Base-by-base conservation (phyloP, 805 yeast species). In the Candida khao-thaluensis region DNA sequence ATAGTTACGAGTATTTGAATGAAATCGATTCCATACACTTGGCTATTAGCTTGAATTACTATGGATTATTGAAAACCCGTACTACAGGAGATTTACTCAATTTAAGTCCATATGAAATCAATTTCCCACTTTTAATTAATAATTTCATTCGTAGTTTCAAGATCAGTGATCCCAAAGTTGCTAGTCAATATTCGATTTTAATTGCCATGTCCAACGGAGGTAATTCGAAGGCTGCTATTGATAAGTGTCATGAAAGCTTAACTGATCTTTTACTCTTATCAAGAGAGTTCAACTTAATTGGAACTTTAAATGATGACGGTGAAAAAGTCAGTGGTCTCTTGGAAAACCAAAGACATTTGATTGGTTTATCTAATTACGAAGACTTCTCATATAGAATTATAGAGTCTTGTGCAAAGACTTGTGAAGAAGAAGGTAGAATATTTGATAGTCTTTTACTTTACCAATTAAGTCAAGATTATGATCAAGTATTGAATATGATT, bases 1-100 rank as follows among this genome's bases (percentile, higher is more conserved):
- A 82, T 53, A 60, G 81, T 22, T 75, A 77, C 51, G 71, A 69
- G 29, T 64, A 72, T 23, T 65, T 76, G 30, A 82, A 77, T 57
- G 95, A 87, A 56, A 77, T 86, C 39, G 96, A 88, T 53, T 84
- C 95, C 8, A 93, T 89, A 11, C 98, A 93, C 62, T 72, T 89
- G 47, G 88, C 95, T 1, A 85, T 93, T 47, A 86, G 85, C 0
- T 69, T 93, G 36, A 77, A 81, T 6, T 82, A 85, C 56, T 79
- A 82, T 54, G 86, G 91, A 0, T 66, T 88, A 41, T 57, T 88
- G 42, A 58, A 54, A 8, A 57, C 66, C 46, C 11, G 27, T 17
- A 25, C n/a, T 3, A 9, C 11, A 18, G 33, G 32, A 18, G 74
- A 66, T 24, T 60, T 74, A 26, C 16, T 31, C 3, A 22, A 59